Conservation (phyloP, 306 rosid species). For the Canavalia ensiformis region DNA sequence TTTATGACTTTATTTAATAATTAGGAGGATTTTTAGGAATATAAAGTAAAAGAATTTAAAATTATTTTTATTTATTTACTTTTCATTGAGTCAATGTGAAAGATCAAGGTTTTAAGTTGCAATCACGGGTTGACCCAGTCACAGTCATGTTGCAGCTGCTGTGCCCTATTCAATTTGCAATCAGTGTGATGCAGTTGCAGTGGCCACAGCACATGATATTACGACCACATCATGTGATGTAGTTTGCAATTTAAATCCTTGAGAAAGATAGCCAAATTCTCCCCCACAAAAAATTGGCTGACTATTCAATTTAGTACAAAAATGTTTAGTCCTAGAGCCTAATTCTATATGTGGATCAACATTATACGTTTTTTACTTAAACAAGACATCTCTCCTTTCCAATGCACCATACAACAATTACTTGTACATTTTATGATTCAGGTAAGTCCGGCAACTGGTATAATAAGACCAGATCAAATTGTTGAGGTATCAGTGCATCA, state of each 20-base stretch:
- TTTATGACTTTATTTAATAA: too few species aligned
- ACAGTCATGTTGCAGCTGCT: neutral
- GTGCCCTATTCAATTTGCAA: neutral
- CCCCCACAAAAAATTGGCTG: neutral
- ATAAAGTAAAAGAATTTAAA: too few species aligned
- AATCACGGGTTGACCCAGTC: neutral
- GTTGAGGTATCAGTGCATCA: slow-evolving; percentile 89
- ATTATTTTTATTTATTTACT: neutral
- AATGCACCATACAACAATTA: slow-evolving; percentile 35
- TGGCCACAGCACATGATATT: neutral
- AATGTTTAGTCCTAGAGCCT: neutral
- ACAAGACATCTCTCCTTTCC: slow-evolving; percentile 37
- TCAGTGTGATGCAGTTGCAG: neutral
- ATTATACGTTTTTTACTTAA: slow-evolving; percentile 14
- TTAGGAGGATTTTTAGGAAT: too few species aligned
- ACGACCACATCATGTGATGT: neutral
- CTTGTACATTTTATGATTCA: slow-evolving; percentile 53
- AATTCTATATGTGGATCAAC: slow-evolving; percentile 9
- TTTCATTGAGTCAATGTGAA: neutral
- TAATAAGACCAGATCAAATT: slow-evolving; percentile 78
- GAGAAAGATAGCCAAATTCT: slow-evolving; percentile 10
- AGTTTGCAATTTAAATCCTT: neutral
- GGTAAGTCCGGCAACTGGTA: slow-evolving; percentile 89
- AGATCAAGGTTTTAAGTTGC: neutral
- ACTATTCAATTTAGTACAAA: neutral